Conservation (phyloP, 148 eudicot genomes). For the Spergularia marina region DNA sequence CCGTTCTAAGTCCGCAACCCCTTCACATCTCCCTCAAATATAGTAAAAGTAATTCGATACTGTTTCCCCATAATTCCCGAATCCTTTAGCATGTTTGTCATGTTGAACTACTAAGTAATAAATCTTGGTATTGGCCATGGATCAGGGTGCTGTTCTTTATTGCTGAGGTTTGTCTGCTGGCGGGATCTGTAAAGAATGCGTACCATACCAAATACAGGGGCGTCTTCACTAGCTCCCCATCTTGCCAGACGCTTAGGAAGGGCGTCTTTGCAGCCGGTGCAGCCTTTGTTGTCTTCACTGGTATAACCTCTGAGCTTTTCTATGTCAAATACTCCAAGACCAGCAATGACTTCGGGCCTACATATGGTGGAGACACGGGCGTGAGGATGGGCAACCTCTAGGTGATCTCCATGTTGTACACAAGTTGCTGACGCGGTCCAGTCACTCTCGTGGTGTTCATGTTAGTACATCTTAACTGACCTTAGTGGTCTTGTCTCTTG, state of each 20-base stretch:
- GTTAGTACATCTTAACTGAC: background rate
- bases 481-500: background rate
- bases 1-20: too few species aligned
- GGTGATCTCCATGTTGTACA: background rate
- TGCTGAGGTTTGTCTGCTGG: slow-evolving; percentile 80
- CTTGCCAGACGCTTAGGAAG: slow-evolving; percentile 69
- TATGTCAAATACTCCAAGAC: slow-evolving; percentile 67
- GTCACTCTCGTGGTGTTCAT: background rate
- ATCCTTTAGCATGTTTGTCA: background rate
- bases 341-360: slow-evolving; percentile 31
- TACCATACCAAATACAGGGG: slow-evolving; percentile 70
- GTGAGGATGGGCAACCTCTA: slow-evolving; percentile 57
- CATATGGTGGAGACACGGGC: slow-evolving; percentile 44
- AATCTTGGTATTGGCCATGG: slow-evolving; percentile 6
- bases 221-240: slow-evolving; percentile 30
- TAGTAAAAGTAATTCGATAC: too few species aligned
- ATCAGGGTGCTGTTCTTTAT: slow-evolving; percentile 78
- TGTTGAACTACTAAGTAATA: background rate
- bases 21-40: too few species aligned
- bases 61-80: too few species aligned
- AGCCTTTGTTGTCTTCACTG: slow-evolving; percentile 72
- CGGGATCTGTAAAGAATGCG: slow-evolving; percentile 74
- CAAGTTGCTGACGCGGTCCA: background rate
- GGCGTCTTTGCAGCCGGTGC: slow-evolving; percentile 88
- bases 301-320: slow-evolving; percentile 69